A percentile compares a stretch with the other conserved stretches of the same genome.
Evolutionary conservation across 371 early-diverging fungal genomes (phyloP).

Genomic region (Rhizopus stolonifer): DNA sequence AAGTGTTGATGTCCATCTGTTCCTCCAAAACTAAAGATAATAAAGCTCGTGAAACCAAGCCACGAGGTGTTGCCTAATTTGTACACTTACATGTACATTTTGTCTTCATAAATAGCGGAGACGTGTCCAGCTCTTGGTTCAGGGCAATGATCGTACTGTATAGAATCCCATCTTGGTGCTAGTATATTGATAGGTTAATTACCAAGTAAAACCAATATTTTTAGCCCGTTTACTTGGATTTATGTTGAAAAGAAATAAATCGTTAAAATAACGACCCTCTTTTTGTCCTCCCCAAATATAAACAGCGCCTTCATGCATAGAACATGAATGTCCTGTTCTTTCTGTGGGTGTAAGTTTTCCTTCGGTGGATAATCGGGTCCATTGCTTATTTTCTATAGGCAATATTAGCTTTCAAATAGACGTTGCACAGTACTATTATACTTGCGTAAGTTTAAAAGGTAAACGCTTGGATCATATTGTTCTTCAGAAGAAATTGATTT

Average conservation of each 20-base stretch:
- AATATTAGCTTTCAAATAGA: background rate
- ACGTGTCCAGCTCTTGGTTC: conserved; percentile 62
- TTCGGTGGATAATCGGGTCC: conserved; percentile 4
- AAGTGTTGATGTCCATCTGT: conserved; percentile 65
- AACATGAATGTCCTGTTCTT: conserved; percentile 69
- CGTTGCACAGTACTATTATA: background rate
- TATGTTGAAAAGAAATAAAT: conserved; percentile 68
- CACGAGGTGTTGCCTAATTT: conserved; percentile 18
- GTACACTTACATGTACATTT: conserved; percentile 59
- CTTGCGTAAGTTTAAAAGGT: conserved; percentile 45
- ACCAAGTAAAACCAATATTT: background rate
- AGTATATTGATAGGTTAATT: background rate
- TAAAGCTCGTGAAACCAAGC: conserved; percentile 16
- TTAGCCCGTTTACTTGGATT: conserved; percentile 41
- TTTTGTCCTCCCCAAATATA: conserved; percentile 74
- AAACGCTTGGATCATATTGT: conserved; percentile 42
- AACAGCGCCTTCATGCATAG: conserved; percentile 64
- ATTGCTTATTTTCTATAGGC: conserved; percentile 46
- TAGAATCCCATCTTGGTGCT: background rate
- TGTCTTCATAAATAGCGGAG: conserved; percentile 55
- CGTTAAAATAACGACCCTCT: conserved; percentile 66
- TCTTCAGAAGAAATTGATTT: conserved; percentile 42
- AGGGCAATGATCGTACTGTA: conserved; percentile 30
- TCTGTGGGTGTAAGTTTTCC: conserved; percentile 44
- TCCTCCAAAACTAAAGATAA: conserved; percentile 65